A percentile compares a stretch with the other conserved stretches of the same genome.
Evolutionary conservation across 495 filamentous ascomycete genomes (phyloP).

Genomic region (Parachaetomium inaequale): DNA sequence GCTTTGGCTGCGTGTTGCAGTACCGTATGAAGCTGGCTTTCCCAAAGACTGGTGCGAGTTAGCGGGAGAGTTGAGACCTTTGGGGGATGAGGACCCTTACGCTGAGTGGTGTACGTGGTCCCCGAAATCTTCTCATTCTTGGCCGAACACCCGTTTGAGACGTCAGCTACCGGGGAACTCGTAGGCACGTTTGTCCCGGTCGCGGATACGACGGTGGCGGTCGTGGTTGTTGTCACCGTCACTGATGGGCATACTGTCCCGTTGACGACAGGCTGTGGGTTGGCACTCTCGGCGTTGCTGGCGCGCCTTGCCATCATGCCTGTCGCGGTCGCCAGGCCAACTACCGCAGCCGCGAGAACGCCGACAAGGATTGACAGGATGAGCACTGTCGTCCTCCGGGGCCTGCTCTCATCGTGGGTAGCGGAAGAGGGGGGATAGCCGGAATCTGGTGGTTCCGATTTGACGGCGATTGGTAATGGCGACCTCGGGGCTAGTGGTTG

Average conservation of each 20-base stretch:
- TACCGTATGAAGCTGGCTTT: background rate
- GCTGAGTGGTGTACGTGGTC: background rate
- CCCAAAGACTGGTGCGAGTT: background rate
- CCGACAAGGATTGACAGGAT: background rate
- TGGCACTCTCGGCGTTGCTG: background rate
- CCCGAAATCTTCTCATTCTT: background rate
- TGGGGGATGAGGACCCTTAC: background rate
- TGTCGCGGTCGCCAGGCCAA: background rate
- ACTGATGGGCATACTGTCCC: background rate
- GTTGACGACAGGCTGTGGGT: background rate
- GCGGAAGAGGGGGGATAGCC: background rate
- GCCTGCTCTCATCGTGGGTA: background rate
- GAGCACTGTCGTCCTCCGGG: background rate
- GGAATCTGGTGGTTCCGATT: background rate
- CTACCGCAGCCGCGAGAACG: background rate
- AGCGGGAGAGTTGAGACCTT: background rate
- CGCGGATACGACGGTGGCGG: background rate
- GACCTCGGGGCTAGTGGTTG: background rate
- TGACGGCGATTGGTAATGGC: background rate
- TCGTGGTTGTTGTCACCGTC: background rate
- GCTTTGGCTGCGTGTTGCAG: background rate
- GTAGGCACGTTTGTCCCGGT: background rate
- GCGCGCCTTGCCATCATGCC: background rate
- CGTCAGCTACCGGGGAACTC: background rate
- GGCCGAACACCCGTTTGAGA: background rate